Evolutionary conservation across 2,329 filamentous ascomycete species (phyloP), one percentile per base, ranked within the genome.

Genomic region (Ambrosiella cleistominuta): DNA sequence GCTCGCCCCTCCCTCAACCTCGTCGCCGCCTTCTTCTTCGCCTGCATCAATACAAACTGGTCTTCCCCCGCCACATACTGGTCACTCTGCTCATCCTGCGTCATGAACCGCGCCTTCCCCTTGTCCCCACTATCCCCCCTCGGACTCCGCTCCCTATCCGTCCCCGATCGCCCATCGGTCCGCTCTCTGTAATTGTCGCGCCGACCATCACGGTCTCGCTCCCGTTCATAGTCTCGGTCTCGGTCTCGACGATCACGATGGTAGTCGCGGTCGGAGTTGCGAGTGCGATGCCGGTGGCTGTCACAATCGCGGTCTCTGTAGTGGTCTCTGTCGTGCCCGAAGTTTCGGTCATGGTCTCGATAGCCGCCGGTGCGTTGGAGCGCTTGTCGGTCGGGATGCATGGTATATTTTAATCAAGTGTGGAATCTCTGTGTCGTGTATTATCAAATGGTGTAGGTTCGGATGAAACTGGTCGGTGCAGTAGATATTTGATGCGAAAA

Each of bases 21-120:
- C 64, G 98, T 94, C 63, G 90, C 87, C 47, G 93, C 91, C 74
- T 96, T 97, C 75, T 94, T 97, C 76, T 97, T 98, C 52, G 91
- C 86, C 71, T 98, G 93, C 70, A 89, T 90, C 66, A 98, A 74
- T 59, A 97, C 93, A 66, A 98, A 98, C 63, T 85, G 83, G 72
- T 98, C 93, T 70, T 98, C 93, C 65, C 95, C 87, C 56, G 91
- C 87, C 17, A 97, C 87, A 76, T 93, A 98, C 66, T 85, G 79
- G 35, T 82, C 77, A 63, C 83, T 85, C 66, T 88, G 84, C 66
- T 90, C 83, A 65, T 89, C 86, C 67, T 88, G 80, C 60, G 84
- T 85, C 61, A 87, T 71, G 64, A 54, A 54, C 37, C 76, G 79
- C 57, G 67, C 70, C n/a, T 69, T 65, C 67, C 65, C 60, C 65